Evolutionary conservation across 2,329 filamentous ascomycete species (phyloP).

Genomic region (Rhytidhysteron rufulum): DNA sequence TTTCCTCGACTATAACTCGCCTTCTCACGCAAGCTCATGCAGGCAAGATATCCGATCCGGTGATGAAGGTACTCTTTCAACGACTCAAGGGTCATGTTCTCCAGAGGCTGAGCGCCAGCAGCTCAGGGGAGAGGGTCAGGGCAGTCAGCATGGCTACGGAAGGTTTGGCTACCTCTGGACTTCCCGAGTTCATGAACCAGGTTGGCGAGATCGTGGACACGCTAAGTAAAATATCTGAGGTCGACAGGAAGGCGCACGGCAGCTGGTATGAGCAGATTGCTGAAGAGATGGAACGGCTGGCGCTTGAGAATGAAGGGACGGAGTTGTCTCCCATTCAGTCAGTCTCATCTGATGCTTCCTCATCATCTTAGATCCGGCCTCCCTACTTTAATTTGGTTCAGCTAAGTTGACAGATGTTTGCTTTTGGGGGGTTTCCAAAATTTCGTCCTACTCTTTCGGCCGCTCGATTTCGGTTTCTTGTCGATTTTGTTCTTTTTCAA

Average conservation of each 20-base stretch:
- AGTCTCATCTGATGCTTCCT: too few species aligned
- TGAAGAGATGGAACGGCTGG: constrained; percentile 46
- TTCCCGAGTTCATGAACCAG: constrained; percentile 69
- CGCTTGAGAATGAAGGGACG: constrained; percentile 27
- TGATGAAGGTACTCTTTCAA: constrained; percentile 65
- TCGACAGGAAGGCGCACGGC: constrained; percentile 66
- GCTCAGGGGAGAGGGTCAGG: constrained; percentile 66
- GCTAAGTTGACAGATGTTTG: too few species aligned
- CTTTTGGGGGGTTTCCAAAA: too few species aligned
- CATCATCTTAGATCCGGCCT: too few species aligned
- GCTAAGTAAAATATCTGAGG: constrained; percentile 59
- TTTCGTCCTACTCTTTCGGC: too few species aligned
- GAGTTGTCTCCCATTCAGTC: too few species aligned
- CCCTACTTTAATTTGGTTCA: too few species aligned
- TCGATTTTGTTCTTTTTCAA: too few species aligned
- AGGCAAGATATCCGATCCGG: constrained; percentile 54
- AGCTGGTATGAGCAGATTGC: constrained; percentile 68
- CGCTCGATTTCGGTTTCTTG: too few species aligned
- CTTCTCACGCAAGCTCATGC: constrained; percentile 52
- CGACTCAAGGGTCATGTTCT: constrained; percentile 65
- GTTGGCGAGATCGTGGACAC: constrained; percentile 68
- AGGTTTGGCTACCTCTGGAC: constrained; percentile 63
- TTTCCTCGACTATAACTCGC: constrained; percentile 41
- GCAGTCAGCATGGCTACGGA: constrained; percentile 67
- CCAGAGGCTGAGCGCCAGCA: constrained; percentile 60